Base-by-base conservation (phyloP, 495 filamentous ascomycete genomes). In the Lentithecium fluviatile region DNA sequence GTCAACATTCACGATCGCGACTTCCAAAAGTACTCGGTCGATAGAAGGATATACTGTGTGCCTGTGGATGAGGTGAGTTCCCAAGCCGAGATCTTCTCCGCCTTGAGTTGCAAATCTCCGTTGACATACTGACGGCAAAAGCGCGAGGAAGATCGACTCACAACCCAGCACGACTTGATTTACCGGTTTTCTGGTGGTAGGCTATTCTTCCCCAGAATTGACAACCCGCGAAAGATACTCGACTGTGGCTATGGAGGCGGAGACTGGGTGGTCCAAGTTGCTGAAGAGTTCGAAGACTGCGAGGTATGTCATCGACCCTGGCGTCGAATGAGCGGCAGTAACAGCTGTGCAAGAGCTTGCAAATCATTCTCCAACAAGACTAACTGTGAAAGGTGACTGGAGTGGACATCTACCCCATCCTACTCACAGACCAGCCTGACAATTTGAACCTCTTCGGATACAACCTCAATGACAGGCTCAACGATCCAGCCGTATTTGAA, bases 211-310 rank as follows among this genome's bases (percentile, higher is more conserved):
- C 86, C 90, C 38, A 88, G 89, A 8, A 78, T 95, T 53, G 73
- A 70, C 34, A 74, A 78, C 32, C 85, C 85, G 15, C 52, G 51
- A n/a, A 56, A 52, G 32, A 67, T 75, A 3, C 61, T 77, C 12
- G 74, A 77, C 19, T 75, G 73, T 45, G 74, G 74, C 1, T 73
- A 69, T 53, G 74, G 54, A 73, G 76, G 69, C 80, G 84, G 73
- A 80, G 92, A 55, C 71, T 98, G 62, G 93, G 96, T 60, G 88
- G 88, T 72, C 85, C 89, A 11, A 85, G 83, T 77, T 87, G 91
- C 40, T 77, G 80, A 90, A 68, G 76, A 80, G 61, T 79, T 90
- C 75, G 87, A 88, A 24, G 74, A 83, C 66, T 89, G 88, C 72
- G 81, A 93, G 74, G 91, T 94, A 71, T 57, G 81, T 62, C 20